Evolutionary conservation across 2,329 filamentous ascomycete genomes (phyloP).

Genomic region (Arthrinium phaeospermum): DNA sequence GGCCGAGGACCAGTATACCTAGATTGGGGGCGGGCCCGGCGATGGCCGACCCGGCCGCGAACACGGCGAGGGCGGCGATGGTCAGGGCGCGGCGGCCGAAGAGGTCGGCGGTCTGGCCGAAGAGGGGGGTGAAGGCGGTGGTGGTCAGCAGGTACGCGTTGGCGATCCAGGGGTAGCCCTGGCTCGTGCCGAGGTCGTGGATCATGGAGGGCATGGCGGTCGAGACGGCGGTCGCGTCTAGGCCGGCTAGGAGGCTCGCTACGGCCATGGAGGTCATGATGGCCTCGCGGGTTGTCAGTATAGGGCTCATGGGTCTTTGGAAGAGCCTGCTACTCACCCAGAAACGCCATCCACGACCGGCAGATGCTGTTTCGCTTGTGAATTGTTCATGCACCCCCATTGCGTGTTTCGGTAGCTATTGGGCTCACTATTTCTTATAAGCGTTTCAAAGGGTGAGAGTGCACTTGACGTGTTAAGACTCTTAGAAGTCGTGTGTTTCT

Average conservation of each 20-base stretch:
- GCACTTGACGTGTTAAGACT: no score
- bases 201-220: background rate
- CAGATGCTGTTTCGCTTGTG: background rate
- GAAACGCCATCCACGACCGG: background rate
- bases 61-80: background rate
- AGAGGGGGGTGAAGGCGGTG: slow-evolving; percentile 38
- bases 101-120: slow-evolving; percentile 42
- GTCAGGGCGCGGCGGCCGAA: background rate
- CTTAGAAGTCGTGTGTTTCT: no score
- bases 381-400: background rate
- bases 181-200: background rate
- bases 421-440: no score
- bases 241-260: background rate
- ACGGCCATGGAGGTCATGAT: background rate
- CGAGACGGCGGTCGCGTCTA: background rate
- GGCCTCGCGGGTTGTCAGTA: background rate
- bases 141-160: background rate
- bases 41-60: background rate
- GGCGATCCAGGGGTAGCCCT: background rate
- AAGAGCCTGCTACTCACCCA: background rate
- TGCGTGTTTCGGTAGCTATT: background rate
- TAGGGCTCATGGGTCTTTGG: no score
- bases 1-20: slow-evolving; percentile 45
- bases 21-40: background rate
- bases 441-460: no score